A percentile compares a stretch with the other conserved stretches of the same genome.
Evolutionary conservation across 192 early-diverging fungal genomes (phyloP).

Genomic region (Thamnidium elegans): DNA sequence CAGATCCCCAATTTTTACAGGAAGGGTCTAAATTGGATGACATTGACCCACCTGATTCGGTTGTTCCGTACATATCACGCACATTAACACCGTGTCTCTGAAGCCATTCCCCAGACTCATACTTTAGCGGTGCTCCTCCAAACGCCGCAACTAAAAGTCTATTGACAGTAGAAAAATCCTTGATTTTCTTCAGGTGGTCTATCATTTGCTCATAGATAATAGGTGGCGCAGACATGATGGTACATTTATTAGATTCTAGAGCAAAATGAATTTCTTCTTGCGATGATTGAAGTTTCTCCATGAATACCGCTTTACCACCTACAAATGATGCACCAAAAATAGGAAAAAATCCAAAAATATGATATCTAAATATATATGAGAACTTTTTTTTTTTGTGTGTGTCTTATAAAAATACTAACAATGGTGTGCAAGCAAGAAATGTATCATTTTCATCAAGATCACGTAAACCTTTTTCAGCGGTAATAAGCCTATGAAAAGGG

Average conservation of each 20-base stretch:
- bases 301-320: slow-evolving; percentile 5
- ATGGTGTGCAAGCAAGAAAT: not conserved
- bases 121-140: not conserved
- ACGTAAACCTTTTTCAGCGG: not conserved
- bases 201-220: not conserved
- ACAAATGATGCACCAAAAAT: not conserved
- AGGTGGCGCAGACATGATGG: not conserved
- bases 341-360: not conserved
- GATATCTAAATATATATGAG: slow-evolving; percentile 3
- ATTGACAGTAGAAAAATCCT: slow-evolving; percentile 1
- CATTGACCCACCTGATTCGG: not conserved
- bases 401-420: not conserved
- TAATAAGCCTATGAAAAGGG: not conserved
- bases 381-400: too few species aligned
- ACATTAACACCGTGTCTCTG: not conserved
- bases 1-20: too few species aligned
- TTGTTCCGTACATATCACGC: not conserved
- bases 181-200: not conserved
- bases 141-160: not conserved
- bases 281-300: not conserved
- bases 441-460: not conserved
- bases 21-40: too few species aligned
- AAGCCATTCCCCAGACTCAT: not conserved
- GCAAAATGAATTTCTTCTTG: slow-evolving; percentile 4
- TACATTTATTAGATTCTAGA: slow-evolving; percentile 7